Conservation (phyloP, 176 grass and related monocot species). For the Canna indica region DNA sequence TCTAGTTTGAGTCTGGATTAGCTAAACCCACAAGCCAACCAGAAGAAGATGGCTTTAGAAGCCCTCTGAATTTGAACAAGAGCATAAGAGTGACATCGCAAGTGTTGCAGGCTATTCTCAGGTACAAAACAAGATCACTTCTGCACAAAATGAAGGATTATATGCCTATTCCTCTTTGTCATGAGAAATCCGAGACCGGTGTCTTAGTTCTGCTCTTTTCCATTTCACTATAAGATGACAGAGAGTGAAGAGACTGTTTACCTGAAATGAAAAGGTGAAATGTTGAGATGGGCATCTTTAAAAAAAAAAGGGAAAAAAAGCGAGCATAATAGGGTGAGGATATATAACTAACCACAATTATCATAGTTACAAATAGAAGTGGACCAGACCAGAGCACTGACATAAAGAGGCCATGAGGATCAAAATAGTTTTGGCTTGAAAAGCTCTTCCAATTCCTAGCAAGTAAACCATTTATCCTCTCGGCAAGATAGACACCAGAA, state of each 20-base stretch:
- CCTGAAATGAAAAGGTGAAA: conserved; percentile 25
- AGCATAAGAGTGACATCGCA: too few relatives aligned
- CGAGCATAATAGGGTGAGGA: conserved; percentile 1
- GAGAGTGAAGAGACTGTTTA: conserved; percentile 74
- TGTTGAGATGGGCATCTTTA: too few relatives aligned
- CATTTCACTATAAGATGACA: conserved; percentile 63
- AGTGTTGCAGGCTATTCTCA: too few relatives aligned
- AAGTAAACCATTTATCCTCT: conserved; percentile 60
- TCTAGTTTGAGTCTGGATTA: too few relatives aligned
- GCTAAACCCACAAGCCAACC: too few relatives aligned
- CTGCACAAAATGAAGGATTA: too few relatives aligned
- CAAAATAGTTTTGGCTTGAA: conserved; percentile 87
- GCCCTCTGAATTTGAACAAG: too few relatives aligned
- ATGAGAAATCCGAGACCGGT: conserved; percentile 39
- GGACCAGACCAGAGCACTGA: conserved; percentile 88
- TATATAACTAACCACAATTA: conserved; percentile 83
- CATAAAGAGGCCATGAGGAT: conserved; percentile 73
- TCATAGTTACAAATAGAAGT: conserved; percentile 49
- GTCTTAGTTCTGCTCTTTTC: conserved; percentile 74
- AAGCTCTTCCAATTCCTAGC: conserved; percentile 77
- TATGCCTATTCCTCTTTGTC: conserved; percentile 73
- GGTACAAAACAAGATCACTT: too few relatives aligned
- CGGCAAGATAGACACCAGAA: conserved; percentile 74
- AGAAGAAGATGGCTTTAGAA: too few relatives aligned
- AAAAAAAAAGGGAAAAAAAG: too few relatives aligned